Percentiles rank a stretch among this genome's conserved stretches.
Evolutionary conservation across 169 alveolate species (phyloP).

Genomic region (Plasmodium yoelii): DNA sequence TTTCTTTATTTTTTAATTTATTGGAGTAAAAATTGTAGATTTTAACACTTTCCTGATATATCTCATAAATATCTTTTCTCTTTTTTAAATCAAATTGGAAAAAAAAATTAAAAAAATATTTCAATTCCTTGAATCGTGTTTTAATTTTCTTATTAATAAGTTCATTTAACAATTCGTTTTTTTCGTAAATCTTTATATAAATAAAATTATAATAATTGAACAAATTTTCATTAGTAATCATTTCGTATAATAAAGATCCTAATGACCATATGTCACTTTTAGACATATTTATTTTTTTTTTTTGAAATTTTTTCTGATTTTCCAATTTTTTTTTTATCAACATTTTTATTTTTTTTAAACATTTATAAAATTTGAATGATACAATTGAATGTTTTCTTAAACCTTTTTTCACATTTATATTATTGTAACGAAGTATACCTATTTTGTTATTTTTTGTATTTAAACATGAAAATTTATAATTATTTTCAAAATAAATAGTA

Average conservation of each 20-base stretch:
- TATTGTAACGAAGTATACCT: neutral
- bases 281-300: conserved; percentile 23
- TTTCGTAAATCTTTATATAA: conserved; percentile 41
- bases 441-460: no score
- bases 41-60: conserved; percentile 2
- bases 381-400: neutral
- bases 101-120: conserved; percentile 25
- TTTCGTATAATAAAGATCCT: conserved; percentile 49
- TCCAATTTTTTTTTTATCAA: conserved; percentile 13
- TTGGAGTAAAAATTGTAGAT: conserved; percentile 10
- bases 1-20: neutral
- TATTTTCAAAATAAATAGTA: no score
- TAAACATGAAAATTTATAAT: neutral
- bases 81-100: conserved; percentile 47
- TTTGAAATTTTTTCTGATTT: conserved; percentile 14
- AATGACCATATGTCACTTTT: conserved; percentile 65
- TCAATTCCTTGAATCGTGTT: neutral
- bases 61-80: conserved; percentile 31
- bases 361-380: conserved; percentile 14
- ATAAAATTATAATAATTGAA: conserved; percentile 36
- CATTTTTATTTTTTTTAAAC: conserved; percentile 4
- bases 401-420: neutral
- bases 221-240: conserved; percentile 35
- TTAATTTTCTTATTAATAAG: conserved; percentile 21
- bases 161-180: conserved; percentile 19